phyloP scores from a whole-genome alignment of 768 basidiomycete genomes.

The Rhizopogon vinicolor region DNA sequence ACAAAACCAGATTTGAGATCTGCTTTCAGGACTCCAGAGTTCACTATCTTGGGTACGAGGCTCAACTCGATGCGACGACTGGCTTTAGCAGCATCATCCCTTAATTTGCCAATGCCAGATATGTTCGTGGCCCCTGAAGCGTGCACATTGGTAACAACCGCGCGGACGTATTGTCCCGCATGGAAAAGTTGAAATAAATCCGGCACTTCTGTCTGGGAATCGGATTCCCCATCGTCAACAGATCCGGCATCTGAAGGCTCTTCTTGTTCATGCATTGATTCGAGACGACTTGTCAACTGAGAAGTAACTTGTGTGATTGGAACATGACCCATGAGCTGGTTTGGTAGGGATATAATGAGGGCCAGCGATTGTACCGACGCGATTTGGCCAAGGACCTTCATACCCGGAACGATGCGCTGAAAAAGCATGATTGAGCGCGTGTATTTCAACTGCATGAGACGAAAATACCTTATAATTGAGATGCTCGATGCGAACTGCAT shows the following conservation, averaged over 20 bases:
- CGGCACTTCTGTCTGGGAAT: constrained; percentile 39
- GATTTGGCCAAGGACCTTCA: constrained; percentile 87
- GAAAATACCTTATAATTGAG: constrained; percentile 82
- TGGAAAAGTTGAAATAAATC: constrained; percentile 73
- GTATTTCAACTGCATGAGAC: neutral
- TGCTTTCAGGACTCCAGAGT: constrained; percentile 67
- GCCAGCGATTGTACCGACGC: constrained; percentile 84
- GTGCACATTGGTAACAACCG: constrained; percentile 67
- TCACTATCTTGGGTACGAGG: constrained; percentile 79
- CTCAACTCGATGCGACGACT: constrained; percentile 83
- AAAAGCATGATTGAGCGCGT: constrained; percentile 1
- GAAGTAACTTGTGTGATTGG: constrained; percentile 90
- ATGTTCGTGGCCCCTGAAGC: constrained; percentile 59
- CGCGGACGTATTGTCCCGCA: constrained; percentile 84
- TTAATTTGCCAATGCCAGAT: constrained; percentile 52
- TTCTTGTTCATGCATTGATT: constrained; percentile 52
- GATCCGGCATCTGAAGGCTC: constrained; percentile 40
- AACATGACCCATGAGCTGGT: constrained; percentile 89
- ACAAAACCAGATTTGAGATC: constrained; percentile 78
- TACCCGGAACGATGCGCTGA: constrained; percentile 76
- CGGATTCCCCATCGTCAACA: constrained; percentile 42
- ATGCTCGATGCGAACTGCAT: constrained; percentile 76
- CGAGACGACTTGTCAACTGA: constrained; percentile 70
- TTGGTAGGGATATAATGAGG: constrained; percentile 90
- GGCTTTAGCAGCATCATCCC: constrained; percentile 62